A percentile compares a stretch with the other conserved stretches of the same genome.
Evolutionary conservation across 495 filamentous ascomycete genomes (phyloP).

Genomic region (Penicillium samsonianum): DNA sequence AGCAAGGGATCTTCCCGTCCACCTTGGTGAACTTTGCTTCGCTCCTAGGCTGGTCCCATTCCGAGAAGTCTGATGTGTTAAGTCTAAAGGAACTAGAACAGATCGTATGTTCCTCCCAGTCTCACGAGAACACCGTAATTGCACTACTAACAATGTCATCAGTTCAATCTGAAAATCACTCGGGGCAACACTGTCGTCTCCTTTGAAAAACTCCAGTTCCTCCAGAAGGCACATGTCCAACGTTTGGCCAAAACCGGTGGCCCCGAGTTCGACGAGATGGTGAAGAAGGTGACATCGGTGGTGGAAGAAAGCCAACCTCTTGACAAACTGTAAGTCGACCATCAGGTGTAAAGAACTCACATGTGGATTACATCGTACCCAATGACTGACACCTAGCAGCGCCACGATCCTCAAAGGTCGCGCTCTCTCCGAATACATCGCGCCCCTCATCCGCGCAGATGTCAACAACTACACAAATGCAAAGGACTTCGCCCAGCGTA

Average conservation of each 20-base stretch:
- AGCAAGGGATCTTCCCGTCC: conserved; percentile 67
- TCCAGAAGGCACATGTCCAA: conserved; percentile 73
- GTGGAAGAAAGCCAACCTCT: conserved; percentile 35
- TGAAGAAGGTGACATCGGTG: conserved; percentile 36
- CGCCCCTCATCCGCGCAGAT: conserved; percentile 58
- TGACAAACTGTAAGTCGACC: conserved; percentile 33
- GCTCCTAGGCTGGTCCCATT: conserved; percentile 83
- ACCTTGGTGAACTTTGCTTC: conserved; percentile 81
- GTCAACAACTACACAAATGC: conserved; percentile 62
- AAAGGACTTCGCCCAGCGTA: conserved; percentile 56
- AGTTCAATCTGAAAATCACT: conserved; percentile 84
- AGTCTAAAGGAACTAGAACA: conserved; percentile 66
- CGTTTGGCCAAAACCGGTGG: conserved; percentile 38
- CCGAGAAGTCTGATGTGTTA: conserved; percentile 66
- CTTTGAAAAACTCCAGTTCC: conserved; percentile 75
- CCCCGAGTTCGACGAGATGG: conserved; percentile 50
- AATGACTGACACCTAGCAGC: conserved; percentile 22
- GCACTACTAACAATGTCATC: conserved; percentile 16
- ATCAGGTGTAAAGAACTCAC: neutral
- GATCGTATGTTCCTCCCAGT: conserved; percentile 49
- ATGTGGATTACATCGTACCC: neutral
- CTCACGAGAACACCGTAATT: neutral
- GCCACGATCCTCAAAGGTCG: conserved; percentile 34
- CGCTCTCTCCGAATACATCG: conserved; percentile 41
- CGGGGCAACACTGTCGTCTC: conserved; percentile 84